These are phyloP conservation scores for Colletotrichum simmondsii DNA, from an alignment of 2,329 filamentous ascomycete genomes.

Conservation along the genomic window DNA sequence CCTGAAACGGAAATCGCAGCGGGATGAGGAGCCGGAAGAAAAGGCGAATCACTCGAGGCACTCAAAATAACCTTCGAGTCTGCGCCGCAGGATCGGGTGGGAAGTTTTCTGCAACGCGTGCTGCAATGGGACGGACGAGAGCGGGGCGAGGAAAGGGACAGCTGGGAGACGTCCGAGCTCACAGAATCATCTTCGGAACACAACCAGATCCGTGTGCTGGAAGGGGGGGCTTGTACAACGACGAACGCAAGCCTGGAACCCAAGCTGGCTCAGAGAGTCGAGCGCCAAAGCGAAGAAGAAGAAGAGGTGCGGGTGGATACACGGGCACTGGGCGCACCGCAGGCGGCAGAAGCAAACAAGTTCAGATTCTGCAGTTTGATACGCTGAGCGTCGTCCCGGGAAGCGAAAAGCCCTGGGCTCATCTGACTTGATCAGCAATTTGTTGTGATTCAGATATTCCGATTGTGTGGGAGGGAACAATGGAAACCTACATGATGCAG, in stretches of 20 bases:
- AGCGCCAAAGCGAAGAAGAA: constrained; percentile 3
- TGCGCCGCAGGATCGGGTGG: neutral
- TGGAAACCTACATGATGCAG: constrained; percentile 2
- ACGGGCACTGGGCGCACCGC: neutral
- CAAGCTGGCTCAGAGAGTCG: neutral
- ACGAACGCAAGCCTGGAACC: neutral
- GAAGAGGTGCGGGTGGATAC: neutral
- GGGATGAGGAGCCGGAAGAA: neutral
- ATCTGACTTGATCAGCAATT: constrained; percentile 31
- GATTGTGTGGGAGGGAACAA: constrained; percentile 3
- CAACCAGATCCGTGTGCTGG: neutral
- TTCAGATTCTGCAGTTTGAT: constrained; percentile 28
- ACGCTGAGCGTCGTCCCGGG: constrained; percentile 17
- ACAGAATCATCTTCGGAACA: neutral
- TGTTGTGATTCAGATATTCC: constrained; percentile 26
- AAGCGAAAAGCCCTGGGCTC: constrained; percentile 26
- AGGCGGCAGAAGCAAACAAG: constrained; percentile 7
- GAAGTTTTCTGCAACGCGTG: neutral
- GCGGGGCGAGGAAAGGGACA: neutral
- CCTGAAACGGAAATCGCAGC: constrained; percentile 21
- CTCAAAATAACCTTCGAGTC: constrained; percentile 1
- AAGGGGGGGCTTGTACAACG: neutral
- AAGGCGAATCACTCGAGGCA: neutral
- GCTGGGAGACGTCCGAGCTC: constrained; percentile 7
- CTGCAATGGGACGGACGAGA: neutral